Percentiles rank a stretch among this genome's conserved stretches.
These are phyloP conservation scores for Boletus pseudopeckii DNA, from an alignment of 768 basidiomycete species.

Conservation along the genomic window DNA sequence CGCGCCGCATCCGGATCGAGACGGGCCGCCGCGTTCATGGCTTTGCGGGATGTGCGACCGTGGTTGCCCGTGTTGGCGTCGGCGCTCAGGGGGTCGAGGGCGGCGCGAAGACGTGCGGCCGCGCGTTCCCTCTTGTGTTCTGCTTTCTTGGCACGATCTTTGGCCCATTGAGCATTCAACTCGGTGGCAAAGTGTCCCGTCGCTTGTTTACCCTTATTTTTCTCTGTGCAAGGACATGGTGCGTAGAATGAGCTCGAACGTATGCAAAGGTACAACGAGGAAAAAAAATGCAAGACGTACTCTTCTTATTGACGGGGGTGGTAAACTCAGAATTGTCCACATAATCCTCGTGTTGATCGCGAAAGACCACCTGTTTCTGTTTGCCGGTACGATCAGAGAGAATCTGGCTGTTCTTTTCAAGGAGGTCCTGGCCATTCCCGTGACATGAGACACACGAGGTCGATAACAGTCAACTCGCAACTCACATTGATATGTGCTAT, in stretches of 20 bases:
- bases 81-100: slow-evolving; percentile 57
- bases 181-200: slow-evolving; percentile 44
- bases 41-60: slow-evolving; percentile 45
- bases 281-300: slow-evolving; percentile 38
- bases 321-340: slow-evolving; percentile 34
- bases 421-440: slow-evolving; percentile 53
- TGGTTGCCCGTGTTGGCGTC: neutral
- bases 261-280: neutral
- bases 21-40: slow-evolving; percentile 54
- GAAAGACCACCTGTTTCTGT: slow-evolving; percentile 54
- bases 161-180: slow-evolving; percentile 69
- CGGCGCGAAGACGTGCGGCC: slow-evolving; percentile 49
- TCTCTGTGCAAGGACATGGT: neutral
- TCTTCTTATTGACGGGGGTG: slow-evolving; percentile 34
- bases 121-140: slow-evolving; percentile 63
- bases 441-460: neutral
- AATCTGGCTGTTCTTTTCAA: slow-evolving; percentile 58
- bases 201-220: slow-evolving; percentile 13
- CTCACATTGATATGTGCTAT: slow-evolving; percentile 54
- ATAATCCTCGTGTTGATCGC: slow-evolving; percentile 55
- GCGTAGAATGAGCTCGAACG: neutral
- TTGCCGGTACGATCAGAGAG: slow-evolving; percentile 44
- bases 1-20: slow-evolving; percentile 39
- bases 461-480: neutral
- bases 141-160: slow-evolving; percentile 82